Conservation (phyloP, 441 rosid genomes). For the Isatis lusitanica region DNA sequence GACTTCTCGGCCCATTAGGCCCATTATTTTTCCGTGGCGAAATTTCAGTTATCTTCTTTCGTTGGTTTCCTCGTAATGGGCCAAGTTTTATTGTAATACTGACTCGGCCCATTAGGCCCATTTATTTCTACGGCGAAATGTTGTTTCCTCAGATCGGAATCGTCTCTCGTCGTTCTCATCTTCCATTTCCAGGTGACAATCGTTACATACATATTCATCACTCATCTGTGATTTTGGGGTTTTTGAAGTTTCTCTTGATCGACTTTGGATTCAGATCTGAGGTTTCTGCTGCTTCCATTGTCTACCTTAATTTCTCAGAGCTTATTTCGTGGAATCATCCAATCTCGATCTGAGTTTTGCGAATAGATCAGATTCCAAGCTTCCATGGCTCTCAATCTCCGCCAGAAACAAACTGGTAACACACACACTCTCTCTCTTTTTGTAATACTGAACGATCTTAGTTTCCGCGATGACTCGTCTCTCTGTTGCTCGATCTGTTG, state of each 20-base stretch:
- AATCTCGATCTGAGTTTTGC: conserved; percentile 26
- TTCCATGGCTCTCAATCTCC: conserved; percentile 89
- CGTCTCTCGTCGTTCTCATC: conserved; percentile 11
- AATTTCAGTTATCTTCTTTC: not conserved
- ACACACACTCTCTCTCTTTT: not conserved
- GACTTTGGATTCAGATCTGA: conserved; percentile 16
- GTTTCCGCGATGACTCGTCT: conserved; percentile 9
- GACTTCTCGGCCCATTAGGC: not conserved
- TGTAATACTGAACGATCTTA: conserved; percentile 53
- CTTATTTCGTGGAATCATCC: not conserved
- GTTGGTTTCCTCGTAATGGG: too few relatives aligned
- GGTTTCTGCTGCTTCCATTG: not conserved
- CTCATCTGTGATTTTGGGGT: conserved; percentile 7
- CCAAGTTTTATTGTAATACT: not conserved
- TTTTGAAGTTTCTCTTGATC: conserved; percentile 18
- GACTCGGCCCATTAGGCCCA: conserved; percentile 3
- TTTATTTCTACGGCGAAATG: not conserved
- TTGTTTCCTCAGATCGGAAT: not conserved
- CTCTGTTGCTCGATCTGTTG: conserved; percentile 10
- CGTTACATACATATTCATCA: not conserved
- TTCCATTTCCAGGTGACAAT: conserved; percentile 10
- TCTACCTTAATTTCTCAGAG: not conserved
- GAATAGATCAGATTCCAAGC: conserved; percentile 9
- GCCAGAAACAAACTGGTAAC: conserved; percentile 71
- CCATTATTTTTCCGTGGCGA: not conserved